A percentile compares a stretch with the other conserved stretches of the same genome.
Evolutionary conservation across 225 moss, liverwort and hornwort genomes (phyloP).

Genomic region (Lunularia cruciata): DNA sequence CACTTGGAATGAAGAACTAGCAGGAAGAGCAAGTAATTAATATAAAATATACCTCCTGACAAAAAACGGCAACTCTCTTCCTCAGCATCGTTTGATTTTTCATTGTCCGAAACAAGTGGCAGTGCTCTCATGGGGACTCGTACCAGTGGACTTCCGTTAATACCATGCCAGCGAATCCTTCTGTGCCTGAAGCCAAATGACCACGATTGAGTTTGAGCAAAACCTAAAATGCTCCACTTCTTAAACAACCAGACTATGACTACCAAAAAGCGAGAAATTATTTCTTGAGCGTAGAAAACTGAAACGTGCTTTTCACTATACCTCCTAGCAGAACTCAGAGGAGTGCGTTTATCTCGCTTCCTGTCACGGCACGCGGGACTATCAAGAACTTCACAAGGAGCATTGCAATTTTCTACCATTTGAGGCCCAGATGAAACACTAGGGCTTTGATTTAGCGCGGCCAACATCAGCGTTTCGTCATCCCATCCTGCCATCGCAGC

Average conservation of each 20-base stretch:
- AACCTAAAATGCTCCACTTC: too few species aligned
- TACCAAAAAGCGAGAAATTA: too few species aligned
- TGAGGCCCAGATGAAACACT: conserved; percentile 31
- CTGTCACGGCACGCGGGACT: conserved; percentile 58
- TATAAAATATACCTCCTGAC: not conserved
- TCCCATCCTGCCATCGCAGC: conserved; percentile 94
- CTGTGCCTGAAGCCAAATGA: conserved; percentile 36
- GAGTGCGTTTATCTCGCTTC: conserved; percentile 73
- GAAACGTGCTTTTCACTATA: too few species aligned
- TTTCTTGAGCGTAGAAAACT: too few species aligned
- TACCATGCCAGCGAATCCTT: conserved; percentile 30
- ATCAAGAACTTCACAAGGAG: conserved; percentile 34
- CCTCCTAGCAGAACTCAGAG: conserved; percentile 76
- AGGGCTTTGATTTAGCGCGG: conserved; percentile 45
- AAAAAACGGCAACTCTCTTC: not conserved
- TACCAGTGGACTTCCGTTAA: conserved; percentile 32
- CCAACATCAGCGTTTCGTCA: conserved; percentile 65
- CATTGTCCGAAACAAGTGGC: conserved; percentile 37
- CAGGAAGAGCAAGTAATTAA: too few species aligned
- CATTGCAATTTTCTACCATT: conserved; percentile 21
- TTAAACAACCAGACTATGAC: too few species aligned
- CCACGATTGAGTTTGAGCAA: too few species aligned
- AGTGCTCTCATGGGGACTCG: conserved; percentile 46
- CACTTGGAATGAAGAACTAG: too few species aligned
- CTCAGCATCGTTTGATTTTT: conserved; percentile 10